phyloP scores from a whole-genome alignment of 306 rosid genomes.

The Ceratonia siliqua region DNA sequence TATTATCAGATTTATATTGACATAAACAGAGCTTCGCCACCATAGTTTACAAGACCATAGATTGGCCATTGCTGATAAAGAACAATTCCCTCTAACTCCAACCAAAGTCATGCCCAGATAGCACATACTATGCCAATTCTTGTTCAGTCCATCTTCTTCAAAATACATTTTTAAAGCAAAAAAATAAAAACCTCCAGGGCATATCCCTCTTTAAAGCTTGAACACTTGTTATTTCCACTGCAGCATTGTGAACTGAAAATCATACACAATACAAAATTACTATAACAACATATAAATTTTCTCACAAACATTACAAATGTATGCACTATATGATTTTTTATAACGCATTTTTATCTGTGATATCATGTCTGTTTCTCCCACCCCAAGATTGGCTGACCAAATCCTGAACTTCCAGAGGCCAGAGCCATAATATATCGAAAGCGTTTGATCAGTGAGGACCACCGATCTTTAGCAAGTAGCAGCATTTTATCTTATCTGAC shows the following conservation, averaged over 20 bases:
- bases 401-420: constrained; percentile 13
- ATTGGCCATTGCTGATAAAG: background rate
- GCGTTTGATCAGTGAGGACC: background rate
- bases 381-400: constrained; percentile 7
- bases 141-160: background rate
- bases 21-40: background rate
- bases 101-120: too few species aligned
- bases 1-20: background rate
- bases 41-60: background rate
- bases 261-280: constrained; percentile 1
- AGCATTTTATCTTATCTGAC: background rate
- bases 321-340: background rate
- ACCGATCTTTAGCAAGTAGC: constrained; percentile 26
- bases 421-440: background rate
- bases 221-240: background rate
- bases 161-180: too few species aligned
- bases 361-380: background rate
- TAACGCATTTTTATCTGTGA: background rate
- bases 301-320: background rate
- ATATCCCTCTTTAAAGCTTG: background rate
- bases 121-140: background rate
- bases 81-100: too few species aligned
- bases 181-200: too few species aligned
- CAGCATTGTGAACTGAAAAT: background rate
- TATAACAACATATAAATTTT: background rate